These are phyloP conservation scores for Neckera pumila DNA, from an alignment of 225 moss, liverwort and hornwort genomes.

Conservation along the genomic window DNA sequence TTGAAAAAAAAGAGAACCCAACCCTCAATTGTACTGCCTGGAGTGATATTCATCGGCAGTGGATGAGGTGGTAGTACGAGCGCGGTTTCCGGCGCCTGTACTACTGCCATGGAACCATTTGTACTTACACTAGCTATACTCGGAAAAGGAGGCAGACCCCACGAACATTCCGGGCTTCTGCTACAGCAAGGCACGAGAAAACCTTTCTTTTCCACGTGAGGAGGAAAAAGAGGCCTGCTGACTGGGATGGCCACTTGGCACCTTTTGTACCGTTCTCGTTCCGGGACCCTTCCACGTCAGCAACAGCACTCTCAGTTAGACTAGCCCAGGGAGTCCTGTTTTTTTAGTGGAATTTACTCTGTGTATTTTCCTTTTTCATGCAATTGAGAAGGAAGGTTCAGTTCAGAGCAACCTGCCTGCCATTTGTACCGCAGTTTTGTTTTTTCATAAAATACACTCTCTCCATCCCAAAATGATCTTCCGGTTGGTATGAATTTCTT, in stretches of 20 bases:
- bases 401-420: no score
- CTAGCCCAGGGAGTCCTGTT: not conserved
- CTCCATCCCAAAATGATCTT: no score
- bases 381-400: no score
- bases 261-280: not conserved
- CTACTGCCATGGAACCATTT: not conserved
- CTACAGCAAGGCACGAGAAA: not conserved
- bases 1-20: no score
- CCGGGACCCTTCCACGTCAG: not conserved
- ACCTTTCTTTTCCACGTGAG: not conserved
- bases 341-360: no score
- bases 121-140: not conserved
- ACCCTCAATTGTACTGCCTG: not conserved
- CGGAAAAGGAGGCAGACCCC: not conserved
- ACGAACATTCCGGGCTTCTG: not conserved
- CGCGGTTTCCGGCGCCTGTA: not conserved
- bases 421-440: no score
- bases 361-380: no score
- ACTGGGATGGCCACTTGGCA: not conserved
- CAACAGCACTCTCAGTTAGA: no score
- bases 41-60: not conserved
- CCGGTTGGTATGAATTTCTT: no score
- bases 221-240: not conserved
- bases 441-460: not conserved
- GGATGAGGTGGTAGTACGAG: slow-evolving; percentile 2